Conservation (phyloP, 352 stramenopile genomes). For the Globisporangium irregulare region DNA sequence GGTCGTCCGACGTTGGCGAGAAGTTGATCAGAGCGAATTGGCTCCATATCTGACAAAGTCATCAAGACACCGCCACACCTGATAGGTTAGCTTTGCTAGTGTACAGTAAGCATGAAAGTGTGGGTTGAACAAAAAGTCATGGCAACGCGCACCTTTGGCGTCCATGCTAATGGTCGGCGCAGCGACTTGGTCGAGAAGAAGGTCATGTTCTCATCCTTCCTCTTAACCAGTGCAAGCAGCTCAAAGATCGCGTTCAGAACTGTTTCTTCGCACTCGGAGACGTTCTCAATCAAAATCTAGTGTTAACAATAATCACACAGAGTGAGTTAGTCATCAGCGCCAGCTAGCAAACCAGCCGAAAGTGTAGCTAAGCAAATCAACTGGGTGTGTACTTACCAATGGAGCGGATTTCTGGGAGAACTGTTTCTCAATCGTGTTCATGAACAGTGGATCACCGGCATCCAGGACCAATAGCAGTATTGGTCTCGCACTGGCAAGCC, state of each 20-base stretch:
- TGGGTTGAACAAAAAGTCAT: too few relatives aligned
- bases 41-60: slow-evolving; percentile 36
- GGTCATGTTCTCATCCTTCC: slow-evolving; percentile 36
- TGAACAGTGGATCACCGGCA: slow-evolving; percentile 36
- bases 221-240: slow-evolving; percentile 34
- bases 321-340: background rate
- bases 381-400: slow-evolving; percentile 15
- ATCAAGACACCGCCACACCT: background rate
- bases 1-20: slow-evolving; percentile 29
- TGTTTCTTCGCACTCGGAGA: slow-evolving; percentile 39
- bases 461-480: slow-evolving; percentile 32
- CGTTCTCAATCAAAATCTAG: slow-evolving; percentile 52
- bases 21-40: slow-evolving; percentile 48
- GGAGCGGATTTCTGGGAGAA: slow-evolving; percentile 29
- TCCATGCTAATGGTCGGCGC: slow-evolving; percentile 31
- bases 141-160: slow-evolving; percentile 34
- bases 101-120: background rate
- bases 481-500: background rate
- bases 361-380: background rate
- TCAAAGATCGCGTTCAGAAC: slow-evolving; percentile 35
- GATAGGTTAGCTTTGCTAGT: background rate
- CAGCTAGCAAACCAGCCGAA: background rate
- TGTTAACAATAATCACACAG: background rate
- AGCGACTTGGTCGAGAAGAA: slow-evolving; percentile 45
- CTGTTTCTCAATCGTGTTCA: slow-evolving; percentile 41